Base-by-base conservation (phyloP, 1,284 basidiomycete genomes). In the Cutaneotrichosporon mucoides region DNA sequence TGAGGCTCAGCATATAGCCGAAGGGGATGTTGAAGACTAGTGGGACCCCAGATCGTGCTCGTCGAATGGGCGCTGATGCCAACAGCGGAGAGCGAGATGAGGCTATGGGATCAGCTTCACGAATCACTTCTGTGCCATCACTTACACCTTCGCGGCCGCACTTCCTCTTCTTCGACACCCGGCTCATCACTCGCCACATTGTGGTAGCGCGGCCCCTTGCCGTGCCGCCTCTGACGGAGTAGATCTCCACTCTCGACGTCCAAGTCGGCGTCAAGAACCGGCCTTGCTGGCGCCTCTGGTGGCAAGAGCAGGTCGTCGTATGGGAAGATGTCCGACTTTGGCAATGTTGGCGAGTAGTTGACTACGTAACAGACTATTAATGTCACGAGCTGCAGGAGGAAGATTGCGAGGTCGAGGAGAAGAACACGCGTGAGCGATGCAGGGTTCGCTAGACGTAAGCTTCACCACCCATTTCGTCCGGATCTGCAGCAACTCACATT, bases 271-370 rank as follows among this genome's bases (percentile, higher is more conserved):
- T 56, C 62, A 4, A 47, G 40, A 11, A 57, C 13, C 0, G 49
- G 37, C 16, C 15, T 40, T 4, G 37, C 35, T 13, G 53, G 60
- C 12, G 44, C 33, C 2, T 54, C 55, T 6, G 68, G 68, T 0
- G 74, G 73, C 16, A 76, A 60, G 11, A 76, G 66, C 3, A 73
- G 53, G 53, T 76, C 74, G 53, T 70, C 68, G 50, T 70, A 72
- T 0, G 69, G 68, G n/a, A 76, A 68, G 15, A 63, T 33, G 41
- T 66, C 38, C 11, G 67, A 64, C 48, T 57, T 51, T 24, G 66
- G 66, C 24, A 68, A 45, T 12, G 59, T 66, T 0, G 61, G 42
- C 1, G 56, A 42, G 48, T 72, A 70, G 47, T 64, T 69, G 48
- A 60, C 68, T 34, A 73, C 61, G 54, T 71, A 76, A 38, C 68